These are phyloP conservation scores for Fusarium staphyleae DNA, from an alignment of 2,329 filamentous ascomycete genomes.

Conservation along the genomic window DNA sequence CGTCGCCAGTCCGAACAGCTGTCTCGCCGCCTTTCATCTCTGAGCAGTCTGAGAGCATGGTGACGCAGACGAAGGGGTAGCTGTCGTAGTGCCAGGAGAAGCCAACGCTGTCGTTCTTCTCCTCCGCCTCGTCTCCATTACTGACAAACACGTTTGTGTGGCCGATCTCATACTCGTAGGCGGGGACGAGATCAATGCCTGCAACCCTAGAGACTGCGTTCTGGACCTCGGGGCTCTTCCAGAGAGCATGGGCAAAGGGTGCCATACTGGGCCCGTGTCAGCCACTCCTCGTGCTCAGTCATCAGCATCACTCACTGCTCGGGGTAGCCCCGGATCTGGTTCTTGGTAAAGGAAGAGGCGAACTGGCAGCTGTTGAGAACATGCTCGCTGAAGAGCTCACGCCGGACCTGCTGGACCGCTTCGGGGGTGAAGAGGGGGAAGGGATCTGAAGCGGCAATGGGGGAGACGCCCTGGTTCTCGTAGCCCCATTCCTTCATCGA, in stretches of 20 bases:
- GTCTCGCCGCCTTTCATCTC: slow-evolving; percentile 72
- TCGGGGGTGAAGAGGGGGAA: slow-evolving; percentile 69
- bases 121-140: slow-evolving; percentile 46
- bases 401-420: slow-evolving; percentile 67
- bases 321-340: slow-evolving; percentile 60
- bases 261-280: slow-evolving; percentile 48
- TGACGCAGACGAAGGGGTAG: slow-evolving; percentile 74
- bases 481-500: slow-evolving; percentile 70
- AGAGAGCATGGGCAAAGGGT: slow-evolving; percentile 66
- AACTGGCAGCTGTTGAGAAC: slow-evolving; percentile 64
- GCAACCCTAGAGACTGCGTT: slow-evolving; percentile 59
- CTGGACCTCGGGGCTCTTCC: slow-evolving; percentile 53
- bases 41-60: slow-evolving; percentile 69
- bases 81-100: slow-evolving; percentile 69
- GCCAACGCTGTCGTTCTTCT: slow-evolving; percentile 53
- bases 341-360: slow-evolving; percentile 54
- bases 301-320: slow-evolving; percentile 54
- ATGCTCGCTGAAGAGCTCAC: slow-evolving; percentile 65
- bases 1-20: slow-evolving; percentile 60
- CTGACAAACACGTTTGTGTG: slow-evolving; percentile 63
- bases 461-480: slow-evolving; percentile 64
- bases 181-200: slow-evolving; percentile 61
- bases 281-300: background rate
- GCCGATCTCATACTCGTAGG: slow-evolving; percentile 63
- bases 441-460: slow-evolving; percentile 68